Conservation (phyloP, 768 basidiomycete genomes). For the Dentipellis fragilis region DNA sequence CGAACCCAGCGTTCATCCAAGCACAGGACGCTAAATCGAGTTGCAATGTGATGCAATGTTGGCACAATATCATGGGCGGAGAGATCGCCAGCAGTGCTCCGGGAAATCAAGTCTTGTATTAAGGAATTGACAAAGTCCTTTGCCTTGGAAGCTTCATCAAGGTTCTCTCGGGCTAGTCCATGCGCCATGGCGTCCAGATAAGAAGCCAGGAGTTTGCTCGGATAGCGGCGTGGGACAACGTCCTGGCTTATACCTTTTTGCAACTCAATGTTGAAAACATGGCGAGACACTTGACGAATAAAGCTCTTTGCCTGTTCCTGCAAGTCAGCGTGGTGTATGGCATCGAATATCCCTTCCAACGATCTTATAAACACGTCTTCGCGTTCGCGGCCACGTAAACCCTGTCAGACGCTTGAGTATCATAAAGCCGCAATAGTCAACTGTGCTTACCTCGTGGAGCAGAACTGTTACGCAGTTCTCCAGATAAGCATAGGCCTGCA, state of each 20-base stretch:
- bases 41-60: constrained; percentile 74
- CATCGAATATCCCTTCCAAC: constrained; percentile 72
- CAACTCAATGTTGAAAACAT: constrained; percentile 70
- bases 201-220: constrained; percentile 50
- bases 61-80: constrained; percentile 46
- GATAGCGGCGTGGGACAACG: constrained; percentile 37
- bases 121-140: constrained; percentile 51
- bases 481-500: constrained; percentile 56
- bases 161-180: constrained; percentile 58
- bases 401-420: constrained; percentile 35
- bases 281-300: constrained; percentile 56
- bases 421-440: not conserved
- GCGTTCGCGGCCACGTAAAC: constrained; percentile 59
- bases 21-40: constrained; percentile 77
- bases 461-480: constrained; percentile 64
- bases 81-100: constrained; percentile 38
- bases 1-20: constrained; percentile 85
- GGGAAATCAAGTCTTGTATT: constrained; percentile 53
- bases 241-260: constrained; percentile 47
- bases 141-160: constrained; percentile 50
- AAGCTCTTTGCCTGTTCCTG: constrained; percentile 61
- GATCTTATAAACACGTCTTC: constrained; percentile 62
- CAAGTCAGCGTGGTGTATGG: constrained; percentile 59
- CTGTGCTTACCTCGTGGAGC: constrained; percentile 54
- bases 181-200: constrained; percentile 78